Base-by-base conservation (phyloP, 148 eudicot species). In the Chenopodium suecicum region DNA sequence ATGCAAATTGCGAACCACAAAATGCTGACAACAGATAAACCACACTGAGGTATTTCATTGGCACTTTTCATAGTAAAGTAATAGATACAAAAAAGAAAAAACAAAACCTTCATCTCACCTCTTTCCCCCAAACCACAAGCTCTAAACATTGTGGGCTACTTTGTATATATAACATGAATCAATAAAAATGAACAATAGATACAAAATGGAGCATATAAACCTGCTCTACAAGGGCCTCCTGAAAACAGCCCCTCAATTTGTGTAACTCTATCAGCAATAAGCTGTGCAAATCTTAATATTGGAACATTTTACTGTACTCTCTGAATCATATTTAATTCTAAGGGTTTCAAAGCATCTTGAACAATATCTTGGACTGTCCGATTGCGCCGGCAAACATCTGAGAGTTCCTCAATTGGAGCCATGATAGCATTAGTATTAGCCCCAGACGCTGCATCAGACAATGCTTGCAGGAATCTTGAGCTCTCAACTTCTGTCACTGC, bases 311-410 rank as follows among this genome's bases (percentile, higher is more conserved):
- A 75, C 72, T 73, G 67, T 74, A 82, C 62, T 73, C 80, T 63
- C 72, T 74, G 76, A 73, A 83, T 77, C 70, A 88, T 74, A 82
- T 92, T 92, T 79, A 90, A 68, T 78, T 97, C 98, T 47, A 83
- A 91, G 13, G 99, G 98, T 90, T 93, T 90, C 90, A 97, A 87
- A 77, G 98, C 96, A 75, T 90, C 94, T 84, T 91, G 99, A 82
- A 94, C 99, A 31, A 97, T 94, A 70, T 97, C 99, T 86, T 91
- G 99, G 78, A 97, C 99, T 1, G 97, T 90, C 75, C 99, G 84
- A 78, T 97, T 97, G 9, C 99, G 94, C n/a, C 99, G 90, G 62
- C 99, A 97, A 78, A 97, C 98, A 84, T 97, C 99, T 20, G 97
- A 89, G 47, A 97, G 88, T 86, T 97, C 99, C 89, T 94, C 98